These are phyloP conservation scores for Teunomyces lycoperdinae DNA, from an alignment of 805 yeast genomes.

Conservation along the genomic window DNA sequence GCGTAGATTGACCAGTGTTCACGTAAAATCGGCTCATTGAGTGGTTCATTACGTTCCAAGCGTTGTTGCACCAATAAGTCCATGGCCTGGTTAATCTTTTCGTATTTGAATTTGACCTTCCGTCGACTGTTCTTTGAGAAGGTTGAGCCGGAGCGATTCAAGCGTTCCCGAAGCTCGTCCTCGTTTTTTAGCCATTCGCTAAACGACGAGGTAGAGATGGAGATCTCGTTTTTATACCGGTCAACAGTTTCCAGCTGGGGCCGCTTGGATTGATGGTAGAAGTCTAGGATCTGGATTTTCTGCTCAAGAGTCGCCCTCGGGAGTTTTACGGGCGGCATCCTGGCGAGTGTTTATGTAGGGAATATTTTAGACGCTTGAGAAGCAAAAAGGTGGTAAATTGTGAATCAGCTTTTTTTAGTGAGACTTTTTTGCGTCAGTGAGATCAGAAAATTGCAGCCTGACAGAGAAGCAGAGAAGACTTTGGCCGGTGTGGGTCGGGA, in stretches of 20 bases:
- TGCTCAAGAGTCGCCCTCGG: conserved; percentile 61
- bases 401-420: conserved; percentile 2
- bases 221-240: conserved; percentile 44
- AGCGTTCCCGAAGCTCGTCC: conserved; percentile 45
- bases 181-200: conserved; percentile 63
- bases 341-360: neutral
- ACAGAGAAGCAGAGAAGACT: neutral
- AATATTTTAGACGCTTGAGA: neutral
- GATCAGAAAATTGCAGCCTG: neutral
- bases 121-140: conserved; percentile 38
- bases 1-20: conserved; percentile 58
- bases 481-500: neutral
- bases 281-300: conserved; percentile 54
- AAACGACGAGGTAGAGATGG: conserved; percentile 59
- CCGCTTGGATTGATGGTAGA: conserved; percentile 43
- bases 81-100: conserved; percentile 58
- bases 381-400: conserved; percentile 1
- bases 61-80: conserved; percentile 48
- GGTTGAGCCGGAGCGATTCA: conserved; percentile 26
- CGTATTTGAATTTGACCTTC: conserved; percentile 53
- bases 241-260: conserved; percentile 62
- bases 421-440: neutral
- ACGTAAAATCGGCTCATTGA: conserved; percentile 54
- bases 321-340: conserved; percentile 15
- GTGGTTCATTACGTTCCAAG: conserved; percentile 41